phyloP scores from a whole-genome alignment of 805 yeast genomes.

The Zygoascus flipseniorum region DNA sequence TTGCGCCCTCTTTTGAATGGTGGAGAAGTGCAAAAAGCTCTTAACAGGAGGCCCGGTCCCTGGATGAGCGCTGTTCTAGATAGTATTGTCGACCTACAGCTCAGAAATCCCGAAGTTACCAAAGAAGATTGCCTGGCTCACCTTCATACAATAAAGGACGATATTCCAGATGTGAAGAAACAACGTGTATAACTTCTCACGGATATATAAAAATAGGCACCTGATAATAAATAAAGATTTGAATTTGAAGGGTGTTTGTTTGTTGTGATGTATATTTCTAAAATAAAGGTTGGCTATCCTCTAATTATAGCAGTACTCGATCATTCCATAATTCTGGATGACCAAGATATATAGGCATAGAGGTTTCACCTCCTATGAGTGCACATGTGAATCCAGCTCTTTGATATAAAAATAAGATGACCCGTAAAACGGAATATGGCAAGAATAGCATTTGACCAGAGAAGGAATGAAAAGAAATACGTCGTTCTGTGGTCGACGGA shows the following conservation, averaged over 20 bases:
- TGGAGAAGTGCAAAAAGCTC: conserved; percentile 45
- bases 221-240: background rate
- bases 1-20: conserved; percentile 63
- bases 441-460: conserved; percentile 56
- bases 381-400: conserved; percentile 17
- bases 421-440: conserved; percentile 52
- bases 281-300: background rate
- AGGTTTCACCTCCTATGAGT: conserved; percentile 11
- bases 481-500: conserved; percentile 30
- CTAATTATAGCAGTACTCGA: background rate
- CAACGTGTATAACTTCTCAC: background rate
- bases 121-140: conserved; percentile 47
- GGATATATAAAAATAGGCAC: background rate
- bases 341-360: background rate
- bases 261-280: too few species aligned
- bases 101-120: conserved; percentile 55
- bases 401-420: conserved; percentile 38
- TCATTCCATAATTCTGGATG: background rate
- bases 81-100: conserved; percentile 61
- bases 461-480: conserved; percentile 38
- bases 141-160: conserved; percentile 6
- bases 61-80: conserved; percentile 64
- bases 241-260: background rate
- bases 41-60: conserved; percentile 69
- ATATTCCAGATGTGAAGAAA: background rate